Evolutionary conservation across 2,329 filamentous ascomycete genomes (phyloP).

Genomic region (Cordyceps militaris): DNA sequence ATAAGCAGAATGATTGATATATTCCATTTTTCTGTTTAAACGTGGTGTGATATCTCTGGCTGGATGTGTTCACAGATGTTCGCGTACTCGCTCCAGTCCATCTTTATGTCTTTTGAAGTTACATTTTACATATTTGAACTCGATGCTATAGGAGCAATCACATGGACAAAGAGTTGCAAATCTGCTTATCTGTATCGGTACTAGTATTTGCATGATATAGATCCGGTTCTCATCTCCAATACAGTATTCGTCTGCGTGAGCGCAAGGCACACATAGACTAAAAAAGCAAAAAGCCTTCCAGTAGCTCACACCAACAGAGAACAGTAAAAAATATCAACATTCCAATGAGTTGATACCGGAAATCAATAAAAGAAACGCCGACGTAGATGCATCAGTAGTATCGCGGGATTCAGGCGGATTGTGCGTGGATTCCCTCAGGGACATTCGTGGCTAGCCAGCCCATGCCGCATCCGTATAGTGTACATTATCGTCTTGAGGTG

Average conservation of each 20-base stretch:
- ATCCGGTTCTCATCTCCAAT: background rate
- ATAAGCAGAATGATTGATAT: background rate
- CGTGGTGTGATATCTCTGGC: no score
- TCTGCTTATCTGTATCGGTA: background rate
- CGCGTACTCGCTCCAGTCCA: no score
- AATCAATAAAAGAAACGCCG: constrained; percentile 8
- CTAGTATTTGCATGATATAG: background rate
- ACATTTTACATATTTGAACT: no score
- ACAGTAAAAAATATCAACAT: background rate
- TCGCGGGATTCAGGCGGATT: background rate
- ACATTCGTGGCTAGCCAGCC: background rate
- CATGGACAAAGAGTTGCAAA: background rate
- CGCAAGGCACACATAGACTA: no score
- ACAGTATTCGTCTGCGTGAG: no score
- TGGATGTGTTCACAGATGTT: no score
- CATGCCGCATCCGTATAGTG: background rate
- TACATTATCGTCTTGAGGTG: background rate
- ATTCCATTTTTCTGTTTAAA: constrained; percentile 12
- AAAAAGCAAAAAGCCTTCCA: background rate
- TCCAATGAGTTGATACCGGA: background rate
- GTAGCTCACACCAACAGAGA: background rate
- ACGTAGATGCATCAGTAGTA: constrained; percentile 8
- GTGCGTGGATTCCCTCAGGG: background rate
- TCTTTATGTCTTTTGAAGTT: no score
- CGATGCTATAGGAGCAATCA: background rate